A percentile compares a stretch with the other conserved stretches of the same genome.
phyloP scores from a whole-genome alignment of 2,329 filamentous ascomycete genomes.

The Cladophialophora chaetospira region DNA sequence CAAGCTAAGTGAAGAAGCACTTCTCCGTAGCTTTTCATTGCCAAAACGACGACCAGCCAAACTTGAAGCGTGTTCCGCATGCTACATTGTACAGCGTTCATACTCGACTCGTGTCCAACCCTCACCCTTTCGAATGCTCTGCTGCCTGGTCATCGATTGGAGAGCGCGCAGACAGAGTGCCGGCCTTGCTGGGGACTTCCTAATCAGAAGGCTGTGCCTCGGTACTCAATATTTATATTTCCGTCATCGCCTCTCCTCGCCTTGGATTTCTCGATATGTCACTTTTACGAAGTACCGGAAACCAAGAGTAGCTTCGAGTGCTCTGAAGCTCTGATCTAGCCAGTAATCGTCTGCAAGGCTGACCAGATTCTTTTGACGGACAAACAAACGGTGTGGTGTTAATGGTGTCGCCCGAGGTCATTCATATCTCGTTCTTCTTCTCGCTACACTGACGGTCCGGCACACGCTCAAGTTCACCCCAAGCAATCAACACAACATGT shows the following conservation, averaged over 20 bases:
- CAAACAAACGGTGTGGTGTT: too few species aligned
- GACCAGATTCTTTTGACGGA: too few species aligned
- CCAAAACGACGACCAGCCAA: not conserved
- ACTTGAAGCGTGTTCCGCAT: not conserved
- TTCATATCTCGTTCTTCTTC: too few species aligned
- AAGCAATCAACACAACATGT: constrained; percentile 58
- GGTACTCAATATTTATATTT: not conserved
- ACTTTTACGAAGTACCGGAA: too few species aligned
- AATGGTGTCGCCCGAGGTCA: too few species aligned
- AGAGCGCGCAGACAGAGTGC: not conserved
- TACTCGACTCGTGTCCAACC: not conserved
- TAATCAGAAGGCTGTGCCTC: not conserved
- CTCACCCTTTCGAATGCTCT: not conserved
- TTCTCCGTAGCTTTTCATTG: not conserved
- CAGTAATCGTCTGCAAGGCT: too few species aligned
- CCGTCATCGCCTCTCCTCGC: not conserved
- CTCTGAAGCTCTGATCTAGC: too few species aligned
- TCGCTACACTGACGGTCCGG: too few species aligned
- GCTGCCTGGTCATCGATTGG: not conserved
- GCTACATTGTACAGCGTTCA: not conserved
- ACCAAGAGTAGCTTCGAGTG: too few species aligned
- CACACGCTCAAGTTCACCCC: not conserved
- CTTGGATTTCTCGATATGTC: too few species aligned
- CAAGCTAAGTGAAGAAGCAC: not conserved
- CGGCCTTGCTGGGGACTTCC: not conserved